Percentiles rank a stretch among this genome's conserved stretches.
Conservation (phyloP, 352 stramenopile species). For the Pythium folliculosum region DNA sequence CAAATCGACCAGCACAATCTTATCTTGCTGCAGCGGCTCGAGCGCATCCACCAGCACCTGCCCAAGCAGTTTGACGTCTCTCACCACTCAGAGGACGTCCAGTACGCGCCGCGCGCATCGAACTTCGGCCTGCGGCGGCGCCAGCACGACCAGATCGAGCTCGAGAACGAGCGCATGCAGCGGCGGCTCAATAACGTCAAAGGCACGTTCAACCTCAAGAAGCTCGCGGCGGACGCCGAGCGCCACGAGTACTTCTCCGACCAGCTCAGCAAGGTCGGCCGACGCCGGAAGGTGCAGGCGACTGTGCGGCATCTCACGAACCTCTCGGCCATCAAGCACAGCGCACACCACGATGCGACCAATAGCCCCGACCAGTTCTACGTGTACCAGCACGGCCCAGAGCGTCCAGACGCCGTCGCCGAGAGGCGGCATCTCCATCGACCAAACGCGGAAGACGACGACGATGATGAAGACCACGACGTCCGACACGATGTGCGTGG, state of each 20-base stretch:
- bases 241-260: slow-evolving; percentile 49
- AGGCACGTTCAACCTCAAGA: slow-evolving; percentile 44
- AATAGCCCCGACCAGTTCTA: slow-evolving; percentile 16
- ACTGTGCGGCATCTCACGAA: slow-evolving; percentile 33
- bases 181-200: slow-evolving; percentile 42
- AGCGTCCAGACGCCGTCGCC: not conserved
- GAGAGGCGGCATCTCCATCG: not conserved
- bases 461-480: slow-evolving; percentile 1
- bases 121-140: slow-evolving; percentile 37
- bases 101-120: slow-evolving; percentile 38
- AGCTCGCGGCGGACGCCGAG: slow-evolving; percentile 49
- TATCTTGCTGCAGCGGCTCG: slow-evolving; percentile 46
- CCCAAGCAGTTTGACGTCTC: slow-evolving; percentile 68
- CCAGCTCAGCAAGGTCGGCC: slow-evolving; percentile 57
- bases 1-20: slow-evolving; percentile 57
- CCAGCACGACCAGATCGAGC: slow-evolving; percentile 47
- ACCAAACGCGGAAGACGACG: not conserved
- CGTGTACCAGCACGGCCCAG: slow-evolving; percentile 19
- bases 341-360: not conserved
- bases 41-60: slow-evolving; percentile 53
- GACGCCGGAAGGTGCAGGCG: slow-evolving; percentile 43
- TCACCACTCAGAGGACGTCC: slow-evolving; percentile 45
- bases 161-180: slow-evolving; percentile 54
- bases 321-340: slow-evolving; percentile 3
- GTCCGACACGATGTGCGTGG: no score